Evolutionary conservation across 257 asterid genomes (phyloP).

Genomic region (Asclepias syriaca): DNA sequence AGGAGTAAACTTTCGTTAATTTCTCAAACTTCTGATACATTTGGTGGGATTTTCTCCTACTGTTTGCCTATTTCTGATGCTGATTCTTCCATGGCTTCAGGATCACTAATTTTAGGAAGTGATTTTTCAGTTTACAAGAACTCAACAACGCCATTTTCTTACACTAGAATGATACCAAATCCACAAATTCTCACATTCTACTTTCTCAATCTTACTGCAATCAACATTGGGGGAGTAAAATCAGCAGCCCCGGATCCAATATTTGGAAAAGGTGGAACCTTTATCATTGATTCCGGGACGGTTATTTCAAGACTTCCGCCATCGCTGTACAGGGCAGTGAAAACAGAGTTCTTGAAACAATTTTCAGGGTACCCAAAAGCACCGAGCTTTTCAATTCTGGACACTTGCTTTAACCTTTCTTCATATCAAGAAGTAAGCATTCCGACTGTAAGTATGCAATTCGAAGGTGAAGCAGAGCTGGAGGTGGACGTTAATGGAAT

Average conservation of each 20-base stretch:
- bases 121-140: slow-evolving; percentile 48
- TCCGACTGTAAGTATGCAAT: slow-evolving; percentile 56
- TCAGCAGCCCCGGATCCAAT: slow-evolving; percentile 31
- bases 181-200: slow-evolving; percentile 60
- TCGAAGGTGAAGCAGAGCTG: slow-evolving; percentile 63
- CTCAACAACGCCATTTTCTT: slow-evolving; percentile 50
- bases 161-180: slow-evolving; percentile 48
- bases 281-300: slow-evolving; percentile 73
- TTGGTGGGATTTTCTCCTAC: slow-evolving; percentile 76
- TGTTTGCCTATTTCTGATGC: slow-evolving; percentile 62
- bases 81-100: slow-evolving; percentile 30
- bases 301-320: slow-evolving; percentile 81
- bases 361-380: slow-evolving; percentile 63
- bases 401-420: slow-evolving; percentile 74
- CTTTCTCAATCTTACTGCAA: slow-evolving; percentile 62
- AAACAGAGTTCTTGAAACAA: slow-evolving; percentile 71
- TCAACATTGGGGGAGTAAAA: slow-evolving; percentile 51
- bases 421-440: slow-evolving; percentile 57
- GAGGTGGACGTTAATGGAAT: slow-evolving; percentile 65
- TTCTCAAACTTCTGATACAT: slow-evolving; percentile 51
- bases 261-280: slow-evolving; percentile 38
- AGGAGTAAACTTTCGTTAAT: slow-evolving; percentile 66
- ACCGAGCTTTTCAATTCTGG: slow-evolving; percentile 67
- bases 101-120: slow-evolving; percentile 56
- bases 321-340: slow-evolving; percentile 51